Evolutionary conservation across 306 rosid species (phyloP).

Genomic region (Quercus suber): DNA sequence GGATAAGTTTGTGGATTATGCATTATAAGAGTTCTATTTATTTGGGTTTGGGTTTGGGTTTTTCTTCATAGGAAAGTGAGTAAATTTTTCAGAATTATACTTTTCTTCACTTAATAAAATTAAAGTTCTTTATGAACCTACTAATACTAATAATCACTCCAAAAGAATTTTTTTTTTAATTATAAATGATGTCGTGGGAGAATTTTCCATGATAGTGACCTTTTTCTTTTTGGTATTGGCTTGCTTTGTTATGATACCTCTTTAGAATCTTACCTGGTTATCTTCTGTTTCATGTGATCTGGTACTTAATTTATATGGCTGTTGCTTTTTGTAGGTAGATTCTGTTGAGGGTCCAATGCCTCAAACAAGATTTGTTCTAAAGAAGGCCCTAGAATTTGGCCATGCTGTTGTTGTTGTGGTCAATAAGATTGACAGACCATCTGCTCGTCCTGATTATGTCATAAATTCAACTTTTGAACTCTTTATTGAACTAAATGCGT

Average conservation of each 20-base stretch:
- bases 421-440: constrained; percentile 91
- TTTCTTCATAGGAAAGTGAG: background rate
- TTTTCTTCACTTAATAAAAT: background rate
- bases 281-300: constrained; percentile 12
- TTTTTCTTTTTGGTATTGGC: background rate
- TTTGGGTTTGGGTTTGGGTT: background rate
- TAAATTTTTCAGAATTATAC: background rate
- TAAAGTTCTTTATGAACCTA: background rate
- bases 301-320: background rate
- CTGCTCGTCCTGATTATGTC: constrained; percentile 93
- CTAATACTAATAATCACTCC: background rate
- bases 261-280: background rate
- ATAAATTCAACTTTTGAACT: constrained; percentile 96
- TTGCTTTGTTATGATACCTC: constrained; percentile 7
- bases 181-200: background rate
- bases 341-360: constrained; percentile 99
- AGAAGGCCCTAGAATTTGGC: constrained; percentile 97
- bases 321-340: constrained; percentile 69
- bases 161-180: background rate
- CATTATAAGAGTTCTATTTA: background rate
- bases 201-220: background rate
- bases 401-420: constrained; percentile 98
- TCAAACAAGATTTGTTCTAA: constrained; percentile 96
- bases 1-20: background rate
- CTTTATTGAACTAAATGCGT: constrained; percentile 90